Base-by-base conservation (phyloP, 345 rosid species). In the Orychophragmus violaceus region DNA sequence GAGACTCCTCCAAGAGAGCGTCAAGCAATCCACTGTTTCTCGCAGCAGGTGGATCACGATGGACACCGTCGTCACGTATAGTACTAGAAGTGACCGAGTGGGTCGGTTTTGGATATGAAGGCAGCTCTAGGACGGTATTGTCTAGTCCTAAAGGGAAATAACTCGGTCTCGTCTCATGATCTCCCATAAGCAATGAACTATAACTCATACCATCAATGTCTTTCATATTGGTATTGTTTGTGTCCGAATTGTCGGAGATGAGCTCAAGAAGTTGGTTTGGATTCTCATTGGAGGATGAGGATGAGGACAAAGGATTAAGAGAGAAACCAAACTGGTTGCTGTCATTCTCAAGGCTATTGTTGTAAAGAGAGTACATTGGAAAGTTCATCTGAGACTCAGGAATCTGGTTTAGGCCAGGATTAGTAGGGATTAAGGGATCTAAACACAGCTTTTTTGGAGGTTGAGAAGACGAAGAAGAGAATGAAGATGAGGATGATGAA, bases 161-260 rank as follows among this genome's bases (percentile, higher is more conserved):
- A 36, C 22, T 61, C 2, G 35, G 39, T 55, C 36, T 45, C 17
- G 24, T 21, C 44, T 44, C 63, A 58, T 66, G 42, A 53, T 39
- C 77, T 66, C 80, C 89, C 82, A 76, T 79, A 12, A 83, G 76
- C 80, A 83, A 64, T 22, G 90, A 83, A 65, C 83, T 80, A 51
- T 72, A 87, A 66, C 78, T 79, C 69, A 75, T 21, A 25, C 51
- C 67, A 64, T 64, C 67, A 42, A 44, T 69, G 37, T 65, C 23
- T 2, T 72, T 78, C 33, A 35, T 52, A n/a, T 42, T 50, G 56
- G 16, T 19, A 35, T 48, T 45, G 63, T 41, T 51, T 66, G 63
- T 42, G 35, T 44, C 63, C 2, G 68, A 66, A 8, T 59, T 60
- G 18, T 72, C 71, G 14, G 76, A 65, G 46, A 64, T 18, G 58